A percentile compares a stretch with the other conserved stretches of the same genome.
Evolutionary conservation across 2,329 filamentous ascomycete genomes (phyloP).

Genomic region (Penicillium oxalicum): DNA sequence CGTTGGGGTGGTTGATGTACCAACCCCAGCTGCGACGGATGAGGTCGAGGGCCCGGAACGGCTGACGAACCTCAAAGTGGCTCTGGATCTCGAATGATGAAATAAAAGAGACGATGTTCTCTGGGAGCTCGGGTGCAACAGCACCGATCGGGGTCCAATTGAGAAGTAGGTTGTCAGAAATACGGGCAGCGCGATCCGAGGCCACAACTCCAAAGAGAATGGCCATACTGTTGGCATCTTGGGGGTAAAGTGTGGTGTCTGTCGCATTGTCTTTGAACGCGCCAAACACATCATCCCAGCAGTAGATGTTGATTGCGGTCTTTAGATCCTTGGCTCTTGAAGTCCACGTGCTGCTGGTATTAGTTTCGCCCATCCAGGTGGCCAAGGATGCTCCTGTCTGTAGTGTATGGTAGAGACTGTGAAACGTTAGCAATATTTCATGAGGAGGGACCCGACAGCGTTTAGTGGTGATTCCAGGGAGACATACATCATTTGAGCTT

Average conservation of each 20-base stretch:
- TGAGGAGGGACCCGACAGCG: too few relatives aligned
- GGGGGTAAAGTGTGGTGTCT: conserved; percentile 48
- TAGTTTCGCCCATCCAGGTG: conserved; percentile 41
- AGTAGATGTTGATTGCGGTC: conserved; percentile 42
- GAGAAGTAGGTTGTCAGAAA: conserved; percentile 42
- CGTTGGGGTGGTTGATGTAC: conserved; percentile 53
- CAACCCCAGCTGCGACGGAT: conserved; percentile 56
- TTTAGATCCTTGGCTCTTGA: conserved; percentile 34
- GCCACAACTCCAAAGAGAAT: conserved; percentile 46
- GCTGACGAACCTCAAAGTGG: conserved; percentile 46
- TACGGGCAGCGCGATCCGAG: conserved; percentile 31
- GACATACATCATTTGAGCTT: conserved; percentile 46
- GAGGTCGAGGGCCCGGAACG: conserved; percentile 50
- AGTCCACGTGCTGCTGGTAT: conserved; percentile 39
- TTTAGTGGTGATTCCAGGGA: neutral
- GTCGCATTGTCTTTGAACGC: conserved; percentile 53
- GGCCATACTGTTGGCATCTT: conserved; percentile 56
- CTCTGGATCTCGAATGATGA: conserved; percentile 55
- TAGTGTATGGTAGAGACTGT: conserved; percentile 48
- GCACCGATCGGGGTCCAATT: conserved; percentile 55
- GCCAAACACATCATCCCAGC: conserved; percentile 46
- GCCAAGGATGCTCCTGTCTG: conserved; percentile 49
- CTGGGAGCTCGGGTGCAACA: conserved; percentile 51
- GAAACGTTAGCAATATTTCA: neutral
- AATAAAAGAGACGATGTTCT: conserved; percentile 55